A percentile compares a stretch with the other conserved stretches of the same genome.
phyloP scores from a whole-genome alignment of 805 yeast genomes.

The Ogataea henricii region DNA sequence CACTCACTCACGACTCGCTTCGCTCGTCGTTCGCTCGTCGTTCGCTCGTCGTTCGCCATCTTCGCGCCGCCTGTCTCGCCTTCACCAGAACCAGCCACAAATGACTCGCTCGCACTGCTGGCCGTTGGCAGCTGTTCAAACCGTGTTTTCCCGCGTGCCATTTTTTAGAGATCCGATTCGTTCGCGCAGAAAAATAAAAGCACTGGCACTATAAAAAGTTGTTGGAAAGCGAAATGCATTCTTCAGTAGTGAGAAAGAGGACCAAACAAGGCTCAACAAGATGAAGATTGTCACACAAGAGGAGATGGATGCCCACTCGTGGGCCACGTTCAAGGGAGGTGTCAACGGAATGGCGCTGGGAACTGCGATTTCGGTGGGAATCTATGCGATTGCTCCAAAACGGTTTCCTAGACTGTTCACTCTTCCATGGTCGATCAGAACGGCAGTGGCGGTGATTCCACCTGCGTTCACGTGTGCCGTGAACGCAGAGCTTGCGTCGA shows the following conservation, averaged over 20 bases:
- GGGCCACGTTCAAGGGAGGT: constrained; percentile 61
- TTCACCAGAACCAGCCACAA: too few species aligned
- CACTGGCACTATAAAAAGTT: background rate
- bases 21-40: too few species aligned
- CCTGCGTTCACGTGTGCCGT: constrained; percentile 63
- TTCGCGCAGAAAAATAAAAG: background rate
- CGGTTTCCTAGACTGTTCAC: constrained; percentile 45
- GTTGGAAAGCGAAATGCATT: too few species aligned
- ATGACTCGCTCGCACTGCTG: too few species aligned
- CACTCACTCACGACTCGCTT: too few species aligned
- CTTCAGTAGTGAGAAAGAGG: too few species aligned
- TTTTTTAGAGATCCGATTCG: background rate
- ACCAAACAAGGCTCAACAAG: constrained; percentile 13
- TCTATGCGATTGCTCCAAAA: constrained; percentile 52
- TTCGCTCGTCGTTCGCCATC: too few species aligned
- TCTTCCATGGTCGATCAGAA: constrained; percentile 57
- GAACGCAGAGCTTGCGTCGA: constrained; percentile 71
- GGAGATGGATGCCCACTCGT: constrained; percentile 66
- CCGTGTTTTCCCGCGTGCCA: background rate
- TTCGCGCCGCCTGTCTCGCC: too few species aligned
- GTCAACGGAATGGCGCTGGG: constrained; percentile 60
- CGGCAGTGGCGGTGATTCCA: constrained; percentile 70
- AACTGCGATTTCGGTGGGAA: constrained; percentile 52
- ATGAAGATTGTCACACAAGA: constrained; percentile 72
- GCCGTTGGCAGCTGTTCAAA: too few species aligned